Percentiles rank a stretch among this genome's conserved stretches.
These are phyloP conservation scores for Orychophragmus violaceus DNA, from an alignment of 345 rosid species.

Conservation along the genomic window DNA sequence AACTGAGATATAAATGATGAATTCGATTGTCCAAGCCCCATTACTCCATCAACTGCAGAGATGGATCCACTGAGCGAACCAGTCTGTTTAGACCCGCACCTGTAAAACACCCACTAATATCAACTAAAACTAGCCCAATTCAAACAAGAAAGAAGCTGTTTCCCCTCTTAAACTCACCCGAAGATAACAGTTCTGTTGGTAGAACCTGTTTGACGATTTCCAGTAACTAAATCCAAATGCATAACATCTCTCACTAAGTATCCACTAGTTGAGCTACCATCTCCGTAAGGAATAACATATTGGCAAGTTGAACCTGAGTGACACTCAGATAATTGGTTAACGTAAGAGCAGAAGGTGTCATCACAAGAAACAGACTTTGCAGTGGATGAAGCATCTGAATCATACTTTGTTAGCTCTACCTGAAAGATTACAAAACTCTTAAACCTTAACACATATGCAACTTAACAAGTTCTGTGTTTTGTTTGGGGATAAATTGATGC, in stretches of 20 bases:
- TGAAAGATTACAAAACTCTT: slow-evolving; percentile 21
- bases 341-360: slow-evolving; percentile 58
- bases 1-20: slow-evolving; percentile 84
- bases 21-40: slow-evolving; percentile 88
- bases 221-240: slow-evolving; percentile 51
- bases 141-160: not conserved
- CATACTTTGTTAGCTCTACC: slow-evolving; percentile 54
- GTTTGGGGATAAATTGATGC: slow-evolving; percentile 1
- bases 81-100: slow-evolving; percentile 77
- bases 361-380: slow-evolving; percentile 40
- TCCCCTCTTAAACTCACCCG: slow-evolving; percentile 48
- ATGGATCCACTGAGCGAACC: slow-evolving; percentile 62
- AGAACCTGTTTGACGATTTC: slow-evolving; percentile 46
- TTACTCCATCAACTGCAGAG: slow-evolving; percentile 79
- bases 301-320: slow-evolving; percentile 43
- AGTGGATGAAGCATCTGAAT: slow-evolving; percentile 50
- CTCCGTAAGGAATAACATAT: slow-evolving; percentile 71
- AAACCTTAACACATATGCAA: not conserved
- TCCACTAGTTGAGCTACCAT: slow-evolving; percentile 73
- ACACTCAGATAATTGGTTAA: slow-evolving; percentile 53
- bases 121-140: not conserved
- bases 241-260: slow-evolving; percentile 56
- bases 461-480: not conserved
- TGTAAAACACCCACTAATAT: slow-evolving; percentile 10
- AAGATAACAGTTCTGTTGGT: slow-evolving; percentile 58